Evolutionary conservation across 139 green algal genomes (phyloP).

Genomic region (Auxenochlorella protothecoides): DNA sequence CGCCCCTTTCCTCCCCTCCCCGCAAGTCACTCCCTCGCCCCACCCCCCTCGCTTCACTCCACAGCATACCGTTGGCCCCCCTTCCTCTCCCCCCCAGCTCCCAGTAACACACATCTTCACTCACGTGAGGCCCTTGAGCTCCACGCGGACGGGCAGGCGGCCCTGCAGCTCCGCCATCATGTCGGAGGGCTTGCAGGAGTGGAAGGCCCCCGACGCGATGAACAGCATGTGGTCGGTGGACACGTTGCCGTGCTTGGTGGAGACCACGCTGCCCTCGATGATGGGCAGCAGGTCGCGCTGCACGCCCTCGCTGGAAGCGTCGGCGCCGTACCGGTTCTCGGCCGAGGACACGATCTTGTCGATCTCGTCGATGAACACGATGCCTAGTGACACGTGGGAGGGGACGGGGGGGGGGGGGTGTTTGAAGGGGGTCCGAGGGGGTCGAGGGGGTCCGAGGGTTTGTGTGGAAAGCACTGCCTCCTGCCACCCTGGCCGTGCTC

Average conservation of each 20-base stretch:
- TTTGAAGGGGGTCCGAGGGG: background rate
- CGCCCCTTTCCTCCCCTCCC: background rate
- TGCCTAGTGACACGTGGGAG: conserved; percentile 34
- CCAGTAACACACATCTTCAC: background rate
- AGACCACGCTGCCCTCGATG: conserved; percentile 78
- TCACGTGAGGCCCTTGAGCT: conserved; percentile 78
- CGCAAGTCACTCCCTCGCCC: background rate
- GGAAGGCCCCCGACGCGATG: conserved; percentile 89
- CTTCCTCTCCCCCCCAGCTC: too few relatives aligned
- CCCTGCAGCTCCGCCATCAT: conserved; percentile 80
- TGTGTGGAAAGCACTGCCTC: too few relatives aligned
- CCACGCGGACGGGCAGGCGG: conserved; percentile 88
- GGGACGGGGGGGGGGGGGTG: background rate
- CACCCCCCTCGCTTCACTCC: too few relatives aligned
- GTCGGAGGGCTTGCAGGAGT: conserved; percentile 76
- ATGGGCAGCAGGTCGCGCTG: conserved; percentile 96
- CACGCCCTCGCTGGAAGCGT: conserved; percentile 61
- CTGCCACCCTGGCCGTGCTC: too few relatives aligned
- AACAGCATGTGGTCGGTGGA: conserved; percentile 96
- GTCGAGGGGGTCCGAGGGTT: too few relatives aligned
- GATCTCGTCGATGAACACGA: conserved; percentile 98
- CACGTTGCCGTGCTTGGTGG: conserved; percentile 87
- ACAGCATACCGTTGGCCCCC: too few relatives aligned
- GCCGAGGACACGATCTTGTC: conserved; percentile 85
- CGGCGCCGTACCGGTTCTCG: conserved; percentile 48